Base-by-base conservation (phyloP, 2,329 filamentous ascomycete species). In the Aspergillus sojae region DNA sequence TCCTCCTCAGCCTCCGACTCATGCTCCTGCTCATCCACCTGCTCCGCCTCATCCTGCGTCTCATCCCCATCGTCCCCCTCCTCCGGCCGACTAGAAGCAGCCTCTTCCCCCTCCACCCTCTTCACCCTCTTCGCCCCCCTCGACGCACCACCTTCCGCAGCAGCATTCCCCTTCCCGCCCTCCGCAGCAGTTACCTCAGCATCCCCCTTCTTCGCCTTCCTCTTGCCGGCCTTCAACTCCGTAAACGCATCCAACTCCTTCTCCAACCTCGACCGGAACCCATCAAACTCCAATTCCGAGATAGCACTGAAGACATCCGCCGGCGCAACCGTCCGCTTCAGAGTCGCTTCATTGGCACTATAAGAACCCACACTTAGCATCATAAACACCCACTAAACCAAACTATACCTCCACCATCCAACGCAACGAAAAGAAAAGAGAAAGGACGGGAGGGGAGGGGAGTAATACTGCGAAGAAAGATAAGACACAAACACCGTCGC, bases 401-500 rank as follows among this genome's bases (percentile, higher is more conserved):
- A 14, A 36, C 5, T 5, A 16, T 16, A 14, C 34, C 14, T 16
- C 23, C 16, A 39, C 11, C 11, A 30, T 21, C 7, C 28, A 14
- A 28, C 45, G 39, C 5, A 36, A 16, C 11, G 19, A 26, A 26
- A 56, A 21, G 36, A 28, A 32, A 14, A 10, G 60, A 16, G 45
- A 26, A 32, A 16, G 19, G 11, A 21, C 16, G 16, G 43, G 34
- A 43, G 53, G 26, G 57, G 26, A 45, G 30, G 48, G 30, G 21
- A 36, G 50, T 74, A 84, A 64, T 81, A 88, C 86, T 84, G 82
- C 62, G 84, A 83, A 62, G 86, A 84, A 55, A 89, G 77, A 73
- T 89, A 89, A 64, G 85, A 89, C 21, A 90, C 84, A 74, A 90
- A 90, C 4, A 90, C 88, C 4, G 88, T 89, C 32, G 88, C 87